Percentiles rank a stretch among this genome's conserved stretches.
These are phyloP conservation scores for Paramarasmius palmivorus DNA, from an alignment of 1,284 basidiomycete species.

Conservation along the genomic window DNA sequence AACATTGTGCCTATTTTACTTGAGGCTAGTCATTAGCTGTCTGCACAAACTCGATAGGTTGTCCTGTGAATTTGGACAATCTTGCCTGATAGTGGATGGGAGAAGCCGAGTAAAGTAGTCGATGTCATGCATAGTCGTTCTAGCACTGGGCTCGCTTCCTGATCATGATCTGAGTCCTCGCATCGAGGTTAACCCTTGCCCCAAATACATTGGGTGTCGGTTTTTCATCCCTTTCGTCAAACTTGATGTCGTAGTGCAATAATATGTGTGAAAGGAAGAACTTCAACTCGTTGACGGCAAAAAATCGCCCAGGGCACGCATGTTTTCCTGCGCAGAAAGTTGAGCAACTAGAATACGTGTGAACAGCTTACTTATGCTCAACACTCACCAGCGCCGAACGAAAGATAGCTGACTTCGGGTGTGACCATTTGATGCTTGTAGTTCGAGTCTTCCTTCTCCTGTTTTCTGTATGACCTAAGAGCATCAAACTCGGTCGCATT, in stretches of 20 bases:
- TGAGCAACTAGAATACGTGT: neutral
- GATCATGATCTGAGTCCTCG: neutral
- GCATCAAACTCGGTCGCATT: conserved; percentile 18
- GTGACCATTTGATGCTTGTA: conserved; percentile 21
- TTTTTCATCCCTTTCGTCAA: neutral
- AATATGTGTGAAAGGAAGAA: neutral
- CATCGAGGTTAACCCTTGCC: neutral
- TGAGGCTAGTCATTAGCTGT: too few species aligned
- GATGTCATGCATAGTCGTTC: too few species aligned
- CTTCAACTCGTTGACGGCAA: conserved; percentile 1
- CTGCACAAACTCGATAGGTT: too few species aligned
- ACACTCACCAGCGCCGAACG: conserved; percentile 28
- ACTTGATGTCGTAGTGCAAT: neutral
- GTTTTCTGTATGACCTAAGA: conserved; percentile 19
- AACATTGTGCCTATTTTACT: too few species aligned
- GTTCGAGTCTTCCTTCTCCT: conserved; percentile 12
- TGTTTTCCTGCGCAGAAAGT: too few species aligned
- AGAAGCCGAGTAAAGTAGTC: too few species aligned
- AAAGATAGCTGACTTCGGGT: conserved; percentile 22
- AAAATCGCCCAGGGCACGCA: neutral
- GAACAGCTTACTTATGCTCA: neutral
- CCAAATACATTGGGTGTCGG: neutral
- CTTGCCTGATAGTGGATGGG: too few species aligned
- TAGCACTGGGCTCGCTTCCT: neutral
- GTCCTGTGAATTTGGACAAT: too few species aligned